Conservation (phyloP, 2,329 filamentous ascomycete species). For the Achaetomium macrosporum region DNA sequence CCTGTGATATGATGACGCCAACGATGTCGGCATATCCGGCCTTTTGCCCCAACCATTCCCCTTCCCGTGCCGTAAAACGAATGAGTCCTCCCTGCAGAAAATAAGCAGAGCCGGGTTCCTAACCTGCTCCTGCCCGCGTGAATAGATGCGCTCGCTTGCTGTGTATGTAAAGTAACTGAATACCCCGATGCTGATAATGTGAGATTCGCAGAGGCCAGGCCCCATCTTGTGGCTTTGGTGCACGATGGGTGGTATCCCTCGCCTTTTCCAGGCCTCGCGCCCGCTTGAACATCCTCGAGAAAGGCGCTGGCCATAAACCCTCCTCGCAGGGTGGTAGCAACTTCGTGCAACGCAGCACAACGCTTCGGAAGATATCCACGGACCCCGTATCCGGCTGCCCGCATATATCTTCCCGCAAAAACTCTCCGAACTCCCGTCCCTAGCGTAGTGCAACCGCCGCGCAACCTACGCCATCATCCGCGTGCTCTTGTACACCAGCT, state of each 20-base stretch:
- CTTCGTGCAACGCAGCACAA: constrained; percentile 2
- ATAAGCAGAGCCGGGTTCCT: not conserved
- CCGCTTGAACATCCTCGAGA: not conserved
- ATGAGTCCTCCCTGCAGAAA: not conserved
- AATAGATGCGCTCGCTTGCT: constrained; percentile 7
- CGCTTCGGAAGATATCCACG: not conserved
- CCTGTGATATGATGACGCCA: not conserved
- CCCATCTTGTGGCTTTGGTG: not conserved
- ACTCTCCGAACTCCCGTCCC: not conserved
- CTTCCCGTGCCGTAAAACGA: not conserved
- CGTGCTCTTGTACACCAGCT: constrained; percentile 39
- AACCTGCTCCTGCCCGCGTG: not conserved
- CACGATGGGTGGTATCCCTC: not conserved
- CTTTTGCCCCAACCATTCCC: not conserved
- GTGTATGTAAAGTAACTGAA: not conserved
- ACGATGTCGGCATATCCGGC: not conserved
- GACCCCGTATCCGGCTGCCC: not conserved
- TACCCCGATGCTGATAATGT: constrained; percentile 5
- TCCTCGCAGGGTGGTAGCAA: not conserved
- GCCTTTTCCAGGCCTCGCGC: too few species aligned
- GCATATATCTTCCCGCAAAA: constrained; percentile 1
- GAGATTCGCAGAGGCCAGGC: not conserved
- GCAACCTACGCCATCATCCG: constrained; percentile 25
- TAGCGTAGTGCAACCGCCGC: not conserved
- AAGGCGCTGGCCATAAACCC: not conserved